Conservation (phyloP, 1,284 basidiomycete species). For the Macrocystidia cucumis region DNA sequence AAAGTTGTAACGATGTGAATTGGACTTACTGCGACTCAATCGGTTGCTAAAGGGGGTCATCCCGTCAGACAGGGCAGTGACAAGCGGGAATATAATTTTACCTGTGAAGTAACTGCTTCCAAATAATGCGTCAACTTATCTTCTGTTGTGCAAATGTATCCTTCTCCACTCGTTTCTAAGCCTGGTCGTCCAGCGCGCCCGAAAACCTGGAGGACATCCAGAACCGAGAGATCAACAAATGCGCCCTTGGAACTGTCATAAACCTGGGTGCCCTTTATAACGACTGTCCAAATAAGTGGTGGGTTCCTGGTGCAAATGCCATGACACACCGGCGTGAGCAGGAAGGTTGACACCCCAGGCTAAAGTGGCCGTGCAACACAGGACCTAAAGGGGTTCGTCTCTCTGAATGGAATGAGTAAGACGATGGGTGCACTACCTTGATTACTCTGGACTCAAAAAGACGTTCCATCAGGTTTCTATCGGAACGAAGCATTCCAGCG, state of each 20-base stretch:
- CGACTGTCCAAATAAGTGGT: slow-evolving; percentile 37
- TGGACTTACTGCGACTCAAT: slow-evolving; percentile 87
- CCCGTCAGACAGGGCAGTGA: slow-evolving; percentile 7
- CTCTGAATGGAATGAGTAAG: background rate
- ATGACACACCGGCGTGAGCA: slow-evolving; percentile 80
- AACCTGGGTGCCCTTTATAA: slow-evolving; percentile 98
- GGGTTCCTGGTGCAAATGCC: slow-evolving; percentile 2
- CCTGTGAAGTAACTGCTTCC: slow-evolving; percentile 84
- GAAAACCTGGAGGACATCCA: slow-evolving; percentile 97
- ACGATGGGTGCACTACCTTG: slow-evolving; percentile 49
- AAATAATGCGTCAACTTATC: slow-evolving; percentile 95
- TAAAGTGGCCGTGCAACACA: slow-evolving; percentile 97
- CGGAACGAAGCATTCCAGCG: slow-evolving; percentile 94
- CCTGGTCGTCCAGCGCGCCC: slow-evolving; percentile 97
- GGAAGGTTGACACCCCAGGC: slow-evolving; percentile 99
- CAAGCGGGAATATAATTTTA: slow-evolving; percentile 22
- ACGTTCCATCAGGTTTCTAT: slow-evolving; percentile 93
- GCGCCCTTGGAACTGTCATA: slow-evolving; percentile 87
- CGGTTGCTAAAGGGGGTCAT: slow-evolving; percentile 50
- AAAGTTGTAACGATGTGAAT: background rate
- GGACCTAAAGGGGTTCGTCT: slow-evolving; percentile 63
- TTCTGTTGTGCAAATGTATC: slow-evolving; percentile 92
- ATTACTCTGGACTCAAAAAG: slow-evolving; percentile 91
- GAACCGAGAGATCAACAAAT: slow-evolving; percentile 89
- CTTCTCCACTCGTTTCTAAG: slow-evolving; percentile 91